phyloP scores from a whole-genome alignment of 441 rosid genomes.

The Euphorbia neoarborescens region DNA sequence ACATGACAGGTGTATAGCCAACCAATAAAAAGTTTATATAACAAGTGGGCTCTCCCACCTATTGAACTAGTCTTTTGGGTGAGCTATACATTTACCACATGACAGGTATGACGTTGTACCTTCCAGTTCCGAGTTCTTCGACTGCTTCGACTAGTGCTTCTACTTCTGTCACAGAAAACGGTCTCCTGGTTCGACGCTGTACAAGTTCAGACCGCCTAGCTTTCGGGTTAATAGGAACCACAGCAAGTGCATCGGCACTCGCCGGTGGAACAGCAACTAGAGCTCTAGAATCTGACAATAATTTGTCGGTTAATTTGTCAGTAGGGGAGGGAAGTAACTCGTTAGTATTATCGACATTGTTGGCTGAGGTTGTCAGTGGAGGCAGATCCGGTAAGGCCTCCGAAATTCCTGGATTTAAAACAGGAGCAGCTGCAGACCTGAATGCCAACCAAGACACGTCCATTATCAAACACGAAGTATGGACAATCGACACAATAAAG shows the following conservation, averaged over 20 bases:
- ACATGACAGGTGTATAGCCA: too few relatives aligned
- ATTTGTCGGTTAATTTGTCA: constrained; percentile 26
- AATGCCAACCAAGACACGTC: constrained; percentile 21
- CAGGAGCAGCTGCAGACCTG: constrained; percentile 48
- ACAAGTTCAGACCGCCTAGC: constrained; percentile 37
- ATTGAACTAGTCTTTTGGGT: too few relatives aligned
- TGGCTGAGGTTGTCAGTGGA: constrained; percentile 30
- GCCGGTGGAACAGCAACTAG: constrained; percentile 37
- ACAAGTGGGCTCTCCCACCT: too few relatives aligned
- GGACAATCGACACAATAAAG: neutral
- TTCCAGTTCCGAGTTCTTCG: constrained; percentile 80
- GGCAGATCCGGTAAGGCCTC: constrained; percentile 29
- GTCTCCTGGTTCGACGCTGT: constrained; percentile 63
- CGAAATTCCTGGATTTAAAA: constrained; percentile 33
- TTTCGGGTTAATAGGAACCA: constrained; percentile 45
- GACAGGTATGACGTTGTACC: constrained; percentile 35
- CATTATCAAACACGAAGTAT: neutral
- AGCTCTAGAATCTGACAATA: constrained; percentile 34
- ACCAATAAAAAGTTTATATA: too few relatives aligned
- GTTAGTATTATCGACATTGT: constrained; percentile 26
- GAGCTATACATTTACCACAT: too few relatives aligned
- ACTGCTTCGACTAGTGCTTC: constrained; percentile 66
- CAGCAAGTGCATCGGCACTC: constrained; percentile 35
- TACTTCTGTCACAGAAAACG: constrained; percentile 68
- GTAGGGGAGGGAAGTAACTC: constrained; percentile 22